Evolutionary conservation across 176 grass and related monocot genomes (phyloP).

Genomic region (Oryza brachyantha): DNA sequence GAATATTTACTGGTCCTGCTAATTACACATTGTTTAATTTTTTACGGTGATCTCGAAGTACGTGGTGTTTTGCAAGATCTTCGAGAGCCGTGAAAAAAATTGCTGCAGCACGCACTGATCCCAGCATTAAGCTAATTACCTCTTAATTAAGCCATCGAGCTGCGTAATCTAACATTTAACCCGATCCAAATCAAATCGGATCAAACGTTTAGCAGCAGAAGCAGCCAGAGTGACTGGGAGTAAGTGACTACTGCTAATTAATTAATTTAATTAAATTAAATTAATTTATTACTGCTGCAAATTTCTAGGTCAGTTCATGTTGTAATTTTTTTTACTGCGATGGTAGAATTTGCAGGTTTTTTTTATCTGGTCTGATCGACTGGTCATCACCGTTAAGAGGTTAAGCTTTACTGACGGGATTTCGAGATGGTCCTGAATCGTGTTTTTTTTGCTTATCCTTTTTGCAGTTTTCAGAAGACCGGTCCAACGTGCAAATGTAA

Average conservation of each 20-base stretch:
- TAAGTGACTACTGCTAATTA: not conserved
- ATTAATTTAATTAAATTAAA: no score
- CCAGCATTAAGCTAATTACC: conserved; percentile 9
- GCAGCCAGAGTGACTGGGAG: not conserved
- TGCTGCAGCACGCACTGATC: conserved; percentile 21
- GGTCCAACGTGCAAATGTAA: not conserved
- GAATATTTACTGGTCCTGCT: not conserved
- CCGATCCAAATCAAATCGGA: conserved; percentile 45
- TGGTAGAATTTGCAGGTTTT: not conserved
- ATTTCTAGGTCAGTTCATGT: not conserved
- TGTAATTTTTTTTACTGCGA: not conserved
- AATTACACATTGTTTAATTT: not conserved
- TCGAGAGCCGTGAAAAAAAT: conserved; percentile 24
- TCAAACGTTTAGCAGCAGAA: not conserved
- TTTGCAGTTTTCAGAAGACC: not conserved
- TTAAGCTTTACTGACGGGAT: not conserved
- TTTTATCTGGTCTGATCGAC: not conserved
- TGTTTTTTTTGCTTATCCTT: not conserved
- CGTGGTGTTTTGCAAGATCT: conserved; percentile 17
- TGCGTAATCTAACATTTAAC: conserved; percentile 28
- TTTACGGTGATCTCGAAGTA: conserved; percentile 30
- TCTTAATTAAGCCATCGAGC: conserved; percentile 44
- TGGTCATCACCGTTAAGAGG: not conserved
- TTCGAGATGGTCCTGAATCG: not conserved
- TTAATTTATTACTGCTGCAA: not conserved